Conservation (phyloP, 208 protist genomes). For the Trypanosoma avium region DNA sequence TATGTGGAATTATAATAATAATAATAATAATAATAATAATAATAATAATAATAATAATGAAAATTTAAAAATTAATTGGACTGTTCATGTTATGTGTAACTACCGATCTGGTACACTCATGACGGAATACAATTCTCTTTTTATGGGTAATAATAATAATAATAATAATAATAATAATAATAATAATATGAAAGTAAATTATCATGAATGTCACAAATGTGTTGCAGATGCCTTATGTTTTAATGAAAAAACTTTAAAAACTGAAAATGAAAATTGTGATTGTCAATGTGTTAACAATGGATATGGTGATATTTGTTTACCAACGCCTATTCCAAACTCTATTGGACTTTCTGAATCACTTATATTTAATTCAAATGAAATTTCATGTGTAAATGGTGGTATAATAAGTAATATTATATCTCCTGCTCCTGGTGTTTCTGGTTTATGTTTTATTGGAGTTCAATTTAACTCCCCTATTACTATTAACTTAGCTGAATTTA, state of each 20-base stretch:
- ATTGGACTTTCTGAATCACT: neutral
- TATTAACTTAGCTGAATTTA: neutral
- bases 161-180: no score
- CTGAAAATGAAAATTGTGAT: neutral
- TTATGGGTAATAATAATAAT: no score
- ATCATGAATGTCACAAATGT: neutral
- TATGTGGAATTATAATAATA: neutral
- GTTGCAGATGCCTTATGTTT: neutral
- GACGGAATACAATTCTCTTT: neutral
- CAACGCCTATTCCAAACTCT: neutral
- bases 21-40: no score
- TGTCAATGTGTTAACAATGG: neutral
- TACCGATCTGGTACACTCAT: neutral
- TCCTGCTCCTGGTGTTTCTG: neutral
- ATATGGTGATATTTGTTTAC: neutral
- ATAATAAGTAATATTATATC: neutral
- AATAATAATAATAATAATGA: neutral
- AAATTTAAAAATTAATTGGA: no score
- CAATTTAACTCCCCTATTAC: neutral
- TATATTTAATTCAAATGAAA: neutral
- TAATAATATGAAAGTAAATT: neutral
- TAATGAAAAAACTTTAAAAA: neutral
- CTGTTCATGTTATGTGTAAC: conserved; percentile 11
- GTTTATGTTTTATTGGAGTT: neutral
- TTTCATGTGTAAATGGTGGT: neutral